Evolutionary conservation across 2,329 filamentous ascomycete species (phyloP), one percentile per base, ranked within the genome.

Genomic region (Trichoderma sp.): DNA sequence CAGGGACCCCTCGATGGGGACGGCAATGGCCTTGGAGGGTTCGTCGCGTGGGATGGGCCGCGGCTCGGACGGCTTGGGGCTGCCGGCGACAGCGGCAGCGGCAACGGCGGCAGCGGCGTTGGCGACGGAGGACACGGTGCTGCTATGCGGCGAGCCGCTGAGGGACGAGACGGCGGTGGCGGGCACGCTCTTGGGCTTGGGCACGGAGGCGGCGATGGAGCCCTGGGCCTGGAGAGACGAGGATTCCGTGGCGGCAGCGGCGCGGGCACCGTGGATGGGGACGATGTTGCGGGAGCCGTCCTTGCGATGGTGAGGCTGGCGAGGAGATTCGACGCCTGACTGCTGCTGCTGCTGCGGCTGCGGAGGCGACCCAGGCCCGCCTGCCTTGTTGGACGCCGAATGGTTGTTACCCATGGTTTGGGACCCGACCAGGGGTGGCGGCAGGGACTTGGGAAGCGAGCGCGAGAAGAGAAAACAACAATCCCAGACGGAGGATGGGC

Each of bases 171-270:
- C 80, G 70, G 84, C 81, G 32, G 82, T 83, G 63, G 82, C 77
- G 67, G 84, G 68, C 70, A 84, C 76, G 75, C 80, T 82, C 73
- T 81, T 82, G 67, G 80, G 77, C 9, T 80, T 79, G 73, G 80
- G 81, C 74, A 80, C 79, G 25, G 81, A 81, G 70, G 84, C 63
- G 70, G 81, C 81, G 70, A 84, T 86, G 67, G 84, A 86, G 72
- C 86, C 86, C 67, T 85, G 83, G 60, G 87, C 87, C 77, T 87
- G 86, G 71, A 87, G 84, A 70, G 87, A 83, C 60, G 87, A 89
- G 64, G 85, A 83, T 78, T 89, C 87, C 68, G 87, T 87, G 58
- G 87, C 86, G 66, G 85, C 87, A 72, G 84, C 84, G 68, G 83
- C 84, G 71, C 85, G 84, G 69, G 83, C 80, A 70, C 82, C 80